Conservation (phyloP, 139 green algal species). For the Micromonas pusilla region DNA sequence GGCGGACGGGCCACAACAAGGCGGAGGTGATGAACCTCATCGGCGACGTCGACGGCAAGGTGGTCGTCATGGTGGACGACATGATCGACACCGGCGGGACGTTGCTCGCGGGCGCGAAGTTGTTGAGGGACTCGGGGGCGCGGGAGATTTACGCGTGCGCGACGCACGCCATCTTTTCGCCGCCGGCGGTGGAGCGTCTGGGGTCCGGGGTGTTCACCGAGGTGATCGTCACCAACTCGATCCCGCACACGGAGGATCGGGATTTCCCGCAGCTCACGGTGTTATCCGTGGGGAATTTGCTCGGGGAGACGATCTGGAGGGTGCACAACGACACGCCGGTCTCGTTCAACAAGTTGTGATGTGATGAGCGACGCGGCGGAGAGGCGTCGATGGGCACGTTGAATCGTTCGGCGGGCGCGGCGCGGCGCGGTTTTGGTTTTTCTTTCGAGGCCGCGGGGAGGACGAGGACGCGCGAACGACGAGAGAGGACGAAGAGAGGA, state of each 20-base stretch:
- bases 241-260: constrained; percentile 64
- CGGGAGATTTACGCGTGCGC: constrained; percentile 90
- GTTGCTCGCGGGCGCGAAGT: constrained; percentile 84
- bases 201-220: constrained; percentile 71
- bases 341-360: constrained; percentile 14
- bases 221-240: constrained; percentile 99
- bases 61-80: constrained; percentile 97
- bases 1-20: constrained; percentile 89
- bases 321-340: constrained; percentile 79
- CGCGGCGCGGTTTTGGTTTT: no score
- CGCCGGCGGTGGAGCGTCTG: constrained; percentile 86
- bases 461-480: no score
- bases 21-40: constrained; percentile 99
- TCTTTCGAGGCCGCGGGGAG: no score
- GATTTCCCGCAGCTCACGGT: constrained; percentile 95
- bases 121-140: constrained; percentile 57
- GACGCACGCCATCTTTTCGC: constrained; percentile 92
- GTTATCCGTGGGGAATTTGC: constrained; percentile 87
- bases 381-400: no score
- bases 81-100: constrained; percentile 99
- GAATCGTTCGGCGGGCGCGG: no score
- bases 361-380: neutral
- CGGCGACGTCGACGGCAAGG: constrained; percentile 95
- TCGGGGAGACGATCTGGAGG: constrained; percentile 97
- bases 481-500: no score